Conservation (phyloP, 495 filamentous ascomycete genomes). For the Hypoxylon crocopeplum region DNA sequence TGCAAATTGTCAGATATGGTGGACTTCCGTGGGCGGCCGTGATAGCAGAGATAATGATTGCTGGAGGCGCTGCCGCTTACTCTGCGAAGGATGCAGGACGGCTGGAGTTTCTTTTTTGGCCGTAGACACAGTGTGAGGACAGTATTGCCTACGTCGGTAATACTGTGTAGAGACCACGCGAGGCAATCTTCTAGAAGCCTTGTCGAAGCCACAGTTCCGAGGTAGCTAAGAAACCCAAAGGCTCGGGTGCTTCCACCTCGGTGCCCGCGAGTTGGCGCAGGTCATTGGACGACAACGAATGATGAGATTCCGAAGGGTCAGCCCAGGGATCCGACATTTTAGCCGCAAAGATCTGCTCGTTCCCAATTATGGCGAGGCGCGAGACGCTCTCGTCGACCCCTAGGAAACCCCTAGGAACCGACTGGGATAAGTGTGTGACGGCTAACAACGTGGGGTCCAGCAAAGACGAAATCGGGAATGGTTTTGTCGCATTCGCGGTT, state of each 20-base stretch:
- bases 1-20: constrained; percentile 1
- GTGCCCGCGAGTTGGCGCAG: constrained; percentile 3
- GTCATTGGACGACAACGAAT: constrained; percentile 19
- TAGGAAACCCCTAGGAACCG: not conserved
- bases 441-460: constrained; percentile 28
- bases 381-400: constrained; percentile 16
- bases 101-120: constrained; percentile 10
- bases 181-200: constrained; percentile 39
- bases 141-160: not conserved
- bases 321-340: constrained; percentile 28
- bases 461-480: constrained; percentile 12
- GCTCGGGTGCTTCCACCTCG: constrained; percentile 29
- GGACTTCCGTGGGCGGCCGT: constrained; percentile 4
- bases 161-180: constrained; percentile 16
- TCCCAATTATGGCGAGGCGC: constrained; percentile 23
- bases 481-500: constrained; percentile 28
- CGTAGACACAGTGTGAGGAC: constrained; percentile 15
- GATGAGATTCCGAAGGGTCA: constrained; percentile 29
- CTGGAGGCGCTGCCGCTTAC: constrained; percentile 3
- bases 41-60: constrained; percentile 7
- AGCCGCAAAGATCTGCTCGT: constrained; percentile 30
- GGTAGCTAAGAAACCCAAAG: constrained; percentile 31
- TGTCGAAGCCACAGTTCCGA: constrained; percentile 31
- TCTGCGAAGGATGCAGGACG: constrained; percentile 16
- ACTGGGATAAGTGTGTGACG: constrained; percentile 19